phyloP scores from a whole-genome alignment of 2,329 filamentous ascomycete species.

The Paramyrothecium roridum region DNA sequence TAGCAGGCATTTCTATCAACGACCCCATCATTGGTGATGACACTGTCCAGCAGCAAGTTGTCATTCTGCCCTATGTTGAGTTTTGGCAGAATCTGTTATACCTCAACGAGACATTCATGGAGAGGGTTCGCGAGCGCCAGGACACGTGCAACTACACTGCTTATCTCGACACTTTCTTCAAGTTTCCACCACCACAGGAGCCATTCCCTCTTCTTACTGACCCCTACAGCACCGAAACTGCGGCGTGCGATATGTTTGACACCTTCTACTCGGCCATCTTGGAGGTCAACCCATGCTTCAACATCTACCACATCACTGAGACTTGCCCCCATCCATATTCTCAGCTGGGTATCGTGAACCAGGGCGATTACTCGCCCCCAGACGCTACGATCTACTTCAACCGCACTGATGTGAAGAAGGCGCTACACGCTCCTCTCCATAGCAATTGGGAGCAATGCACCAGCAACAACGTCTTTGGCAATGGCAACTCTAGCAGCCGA shows the following conservation, averaged over 20 bases:
- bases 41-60: constrained; percentile 38
- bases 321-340: constrained; percentile 71
- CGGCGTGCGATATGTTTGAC: constrained; percentile 57
- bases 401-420: constrained; percentile 64
- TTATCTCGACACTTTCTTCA: constrained; percentile 58
- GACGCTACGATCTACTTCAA: constrained; percentile 68
- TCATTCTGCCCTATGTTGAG: constrained; percentile 57
- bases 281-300: constrained; percentile 72
- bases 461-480: constrained; percentile 18
- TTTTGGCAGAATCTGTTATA: constrained; percentile 58
- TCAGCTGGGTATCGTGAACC: constrained; percentile 66
- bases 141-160: constrained; percentile 60
- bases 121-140: constrained; percentile 47
- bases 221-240: constrained; percentile 25
- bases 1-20: constrained; percentile 69
- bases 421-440: constrained; percentile 60
- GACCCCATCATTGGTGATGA: constrained; percentile 62
- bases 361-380: constrained; percentile 58
- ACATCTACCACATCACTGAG: constrained; percentile 70
- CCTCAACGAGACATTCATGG: constrained; percentile 58
- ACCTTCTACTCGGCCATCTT: constrained; percentile 51
- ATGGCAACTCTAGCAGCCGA: constrained; percentile 12
- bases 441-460: constrained; percentile 22
- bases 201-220: constrained; percentile 44
- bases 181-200: constrained; percentile 63